Evolutionary conservation across 202 grass and related monocot genomes (phyloP).

Genomic region (Eragrostis tef): DNA sequence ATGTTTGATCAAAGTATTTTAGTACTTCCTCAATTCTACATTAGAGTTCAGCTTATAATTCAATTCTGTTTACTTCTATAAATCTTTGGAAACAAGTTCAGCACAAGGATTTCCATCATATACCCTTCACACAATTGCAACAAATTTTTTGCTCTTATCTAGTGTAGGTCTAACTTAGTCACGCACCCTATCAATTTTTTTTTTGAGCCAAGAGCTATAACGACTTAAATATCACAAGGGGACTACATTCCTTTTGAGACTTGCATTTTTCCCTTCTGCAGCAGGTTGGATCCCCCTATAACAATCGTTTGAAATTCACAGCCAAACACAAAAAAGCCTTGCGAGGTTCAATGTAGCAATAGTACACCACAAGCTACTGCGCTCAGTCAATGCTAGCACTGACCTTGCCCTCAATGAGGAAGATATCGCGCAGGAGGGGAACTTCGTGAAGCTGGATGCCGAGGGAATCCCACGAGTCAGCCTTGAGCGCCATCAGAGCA

Average conservation of each 20-base stretch:
- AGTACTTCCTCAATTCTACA: not conserved
- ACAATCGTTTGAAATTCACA: constrained; percentile 5
- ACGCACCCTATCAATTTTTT: constrained; percentile 1
- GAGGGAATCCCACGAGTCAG: constrained; percentile 69
- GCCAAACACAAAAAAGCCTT: not conserved
- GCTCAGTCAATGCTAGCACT: constrained; percentile 10
- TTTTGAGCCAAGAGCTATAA: not conserved
- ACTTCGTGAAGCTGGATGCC: constrained; percentile 77
- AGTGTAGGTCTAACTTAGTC: not conserved
- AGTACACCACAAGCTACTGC: not conserved
- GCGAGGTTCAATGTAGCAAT: not conserved
- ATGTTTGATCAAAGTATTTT: constrained; percentile 14
- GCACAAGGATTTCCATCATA: not conserved
- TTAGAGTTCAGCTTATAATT: not conserved
- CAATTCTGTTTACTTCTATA: not conserved
- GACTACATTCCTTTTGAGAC: not conserved
- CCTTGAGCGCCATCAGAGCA: constrained; percentile 63
- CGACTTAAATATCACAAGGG: constrained; percentile 5
- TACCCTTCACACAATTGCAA: not conserved
- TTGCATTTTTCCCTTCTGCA: not conserved
- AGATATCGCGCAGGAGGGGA: constrained; percentile 63
- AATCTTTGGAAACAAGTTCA: not conserved
- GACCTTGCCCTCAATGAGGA: constrained; percentile 81
- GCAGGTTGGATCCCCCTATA: not conserved
- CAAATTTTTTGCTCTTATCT: constrained; percentile 11